These are phyloP conservation scores for Vachellia pachyceras DNA, from an alignment of 306 rosid genomes.

Conservation along the genomic window DNA sequence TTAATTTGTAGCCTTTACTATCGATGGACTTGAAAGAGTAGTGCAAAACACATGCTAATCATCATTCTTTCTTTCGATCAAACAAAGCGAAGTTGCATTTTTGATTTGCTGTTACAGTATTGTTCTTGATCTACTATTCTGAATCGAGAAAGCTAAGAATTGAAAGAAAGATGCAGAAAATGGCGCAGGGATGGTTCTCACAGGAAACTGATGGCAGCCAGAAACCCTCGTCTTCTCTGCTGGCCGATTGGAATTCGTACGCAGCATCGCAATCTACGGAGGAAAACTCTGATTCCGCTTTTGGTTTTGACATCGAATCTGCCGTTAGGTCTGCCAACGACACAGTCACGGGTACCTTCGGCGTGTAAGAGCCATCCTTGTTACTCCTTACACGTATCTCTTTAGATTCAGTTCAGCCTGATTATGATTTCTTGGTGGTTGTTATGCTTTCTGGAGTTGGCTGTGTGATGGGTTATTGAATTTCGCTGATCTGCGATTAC, in stretches of 20 bases:
- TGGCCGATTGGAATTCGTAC: slow-evolving; percentile 87
- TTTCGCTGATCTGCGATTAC: background rate
- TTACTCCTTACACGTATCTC: background rate
- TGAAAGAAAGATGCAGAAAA: slow-evolving; percentile 51
- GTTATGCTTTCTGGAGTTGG: background rate
- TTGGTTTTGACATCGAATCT: slow-evolving; percentile 85
- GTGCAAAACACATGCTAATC: background rate
- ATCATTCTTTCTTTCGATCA: background rate
- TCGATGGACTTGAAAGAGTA: background rate
- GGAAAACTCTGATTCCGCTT: slow-evolving; percentile 46
- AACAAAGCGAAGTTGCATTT: background rate
- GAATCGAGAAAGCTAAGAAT: background rate
- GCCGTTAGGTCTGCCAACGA: slow-evolving; percentile 93
- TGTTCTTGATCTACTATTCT: background rate
- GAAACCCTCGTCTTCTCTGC: slow-evolving; percentile 63
- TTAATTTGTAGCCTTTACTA: background rate
- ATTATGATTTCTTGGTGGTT: background rate
- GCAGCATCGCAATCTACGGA: slow-evolving; percentile 67
- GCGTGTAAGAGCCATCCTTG: slow-evolving; percentile 58
- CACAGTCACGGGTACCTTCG: slow-evolving; percentile 85
- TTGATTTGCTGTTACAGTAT: no score
- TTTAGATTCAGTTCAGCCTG: slow-evolving; percentile 6
- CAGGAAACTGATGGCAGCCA: slow-evolving; percentile 44
- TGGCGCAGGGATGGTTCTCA: slow-evolving; percentile 91
- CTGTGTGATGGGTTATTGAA: background rate